Base-by-base conservation (phyloP, 495 filamentous ascomycete genomes). In the Mytilinidion resinicola region DNA sequence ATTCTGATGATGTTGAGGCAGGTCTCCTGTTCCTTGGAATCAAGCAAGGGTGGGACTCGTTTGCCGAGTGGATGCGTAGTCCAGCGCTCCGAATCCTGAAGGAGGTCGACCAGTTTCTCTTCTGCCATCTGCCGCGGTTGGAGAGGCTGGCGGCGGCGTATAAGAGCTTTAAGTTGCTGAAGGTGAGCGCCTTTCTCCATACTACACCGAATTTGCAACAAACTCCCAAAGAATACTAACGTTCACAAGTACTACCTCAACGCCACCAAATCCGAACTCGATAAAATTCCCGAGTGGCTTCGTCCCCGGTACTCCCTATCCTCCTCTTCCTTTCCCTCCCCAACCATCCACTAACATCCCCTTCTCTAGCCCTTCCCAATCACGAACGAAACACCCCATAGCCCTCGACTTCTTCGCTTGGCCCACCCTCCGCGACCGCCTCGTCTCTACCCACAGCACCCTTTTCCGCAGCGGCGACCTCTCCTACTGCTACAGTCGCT, bases 141-240 rank as follows among this genome's bases (percentile, higher is more conserved):
- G 60, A 63, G 33, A 53, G 60, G 19, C 38, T 62, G 15, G 59
- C 59, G 14, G 54, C 42, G 7, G 39, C 59, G 19, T 62, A 62
- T 49, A 62, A 62, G 53, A 62, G 59, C 54, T 62, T 62, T 46
- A 57, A 62, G 39, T 48, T 62, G 49, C 52, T 62, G 21, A 62
- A 54, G 48, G 59, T 57, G 5, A 19, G 59, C 25, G 10, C 2
- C 8, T 17, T 14, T 9, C 9, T 9, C 46, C 33, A n/a, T 14
- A 20, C 19, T 48, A n/a, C n/a, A n/a, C n/a, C n/a, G n/a, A 39
- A 44, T 34, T 9, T 8, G 9, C 44, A 9, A 19, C 9, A 14
- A 25, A 33, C 25, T 34, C 14, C 25, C 8, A 6, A 7, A 6
- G 37, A 21, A 17, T 4, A 25, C 15, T 49, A 8, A 30, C 21